Evolutionary conservation across 148 eudicot genomes (phyloP), one percentile per base, ranked within the genome.

Genomic region (Dianthus caryophyllus): DNA sequence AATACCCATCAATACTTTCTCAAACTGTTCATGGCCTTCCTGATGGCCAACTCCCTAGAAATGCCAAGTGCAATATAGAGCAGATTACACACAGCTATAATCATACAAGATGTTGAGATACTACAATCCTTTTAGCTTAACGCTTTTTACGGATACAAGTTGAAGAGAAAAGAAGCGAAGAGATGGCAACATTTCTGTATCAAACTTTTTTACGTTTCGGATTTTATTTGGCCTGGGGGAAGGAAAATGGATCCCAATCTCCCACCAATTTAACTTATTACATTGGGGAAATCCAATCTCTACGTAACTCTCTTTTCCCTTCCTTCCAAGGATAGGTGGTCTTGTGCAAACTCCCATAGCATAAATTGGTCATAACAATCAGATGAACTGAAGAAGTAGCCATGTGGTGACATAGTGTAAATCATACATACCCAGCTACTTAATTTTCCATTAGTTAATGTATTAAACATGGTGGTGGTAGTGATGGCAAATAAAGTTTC

Each of bases 1-100:
- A 70, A 94, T 84, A 62, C 99, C 99, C 85, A 75, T 80, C 15
- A 94, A 80, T 69, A 88, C 81, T 67, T 83, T 83, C 71, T 88
- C 97, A 69, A 94, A 94, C 69, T 78, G 91, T 47, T 88, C 92
- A 55, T 78, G 77, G 29, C 97, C 90, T 67, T 81, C 84, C 62
- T 66, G 90, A 70, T 83, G 81, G 64, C 78, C 83, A 73, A 82
- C 75, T 43, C 85, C 80, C 99, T 94, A 75, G 58, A 70, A 55
- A 33, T 55, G 62, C 25, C 18, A 60, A 55, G 51, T 27, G 51
- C 47, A 63, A 56, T 41, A 20, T 3, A n/a, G 26, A 36, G 25
- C 33, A 44, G 6, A 17, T 31, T 54, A 44, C 2, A 67, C 1
- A 67, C 5, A 29, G n/a, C n/a, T 33, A 33, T 8, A 33, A 33